Conservation (phyloP, 257 asterid species). For the Solanum chmielewskii region DNA sequence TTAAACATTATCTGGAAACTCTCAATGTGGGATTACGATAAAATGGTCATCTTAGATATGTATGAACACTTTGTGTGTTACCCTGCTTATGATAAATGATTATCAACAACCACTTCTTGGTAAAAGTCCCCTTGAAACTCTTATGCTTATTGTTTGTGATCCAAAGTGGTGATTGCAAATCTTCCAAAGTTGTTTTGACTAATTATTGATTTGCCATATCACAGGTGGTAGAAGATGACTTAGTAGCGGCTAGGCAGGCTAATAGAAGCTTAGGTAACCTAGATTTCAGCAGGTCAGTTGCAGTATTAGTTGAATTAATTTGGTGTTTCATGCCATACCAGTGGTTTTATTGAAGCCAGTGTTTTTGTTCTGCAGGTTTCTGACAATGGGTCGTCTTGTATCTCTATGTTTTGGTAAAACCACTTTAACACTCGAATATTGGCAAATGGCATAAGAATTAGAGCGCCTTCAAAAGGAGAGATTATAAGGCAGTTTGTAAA, state of each 20-base stretch:
- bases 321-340: neutral
- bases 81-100: neutral
- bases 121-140: neutral
- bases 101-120: neutral
- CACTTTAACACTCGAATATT: slow-evolving; percentile 56
- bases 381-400: slow-evolving; percentile 71
- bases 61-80: neutral
- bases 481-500: slow-evolving; percentile 16
- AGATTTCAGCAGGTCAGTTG: slow-evolving; percentile 72
- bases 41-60: neutral
- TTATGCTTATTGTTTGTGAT: neutral
- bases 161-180: neutral
- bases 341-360: neutral
- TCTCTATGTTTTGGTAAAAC: slow-evolving; percentile 72
- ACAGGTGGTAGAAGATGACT: slow-evolving; percentile 76
- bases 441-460: slow-evolving; percentile 86
- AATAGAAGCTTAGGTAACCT: slow-evolving; percentile 72
- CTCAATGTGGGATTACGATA: neutral
- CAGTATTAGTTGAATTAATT: neutral
- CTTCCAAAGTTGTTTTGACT: neutral
- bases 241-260: slow-evolving; percentile 81
- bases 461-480: slow-evolving; percentile 64
- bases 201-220: neutral
- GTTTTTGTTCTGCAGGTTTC: slow-evolving; percentile 44
- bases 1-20: neutral